phyloP scores from a whole-genome alignment of 129 eudicot genomes.

The Oenanthe sinensis region DNA sequence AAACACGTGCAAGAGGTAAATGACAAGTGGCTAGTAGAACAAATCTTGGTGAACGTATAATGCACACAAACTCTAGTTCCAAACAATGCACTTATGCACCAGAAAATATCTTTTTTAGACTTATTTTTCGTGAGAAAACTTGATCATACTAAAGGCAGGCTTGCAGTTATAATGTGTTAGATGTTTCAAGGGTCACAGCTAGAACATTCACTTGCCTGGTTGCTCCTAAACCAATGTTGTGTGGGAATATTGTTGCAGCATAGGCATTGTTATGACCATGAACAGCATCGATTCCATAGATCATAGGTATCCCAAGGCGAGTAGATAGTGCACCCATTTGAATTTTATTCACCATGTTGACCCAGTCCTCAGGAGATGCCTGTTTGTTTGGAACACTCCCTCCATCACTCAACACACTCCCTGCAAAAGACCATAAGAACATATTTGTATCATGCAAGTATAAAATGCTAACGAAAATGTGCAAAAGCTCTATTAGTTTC shows the following conservation, averaged over 20 bases:
- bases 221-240: conserved; percentile 59
- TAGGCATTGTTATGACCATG: conserved; percentile 48
- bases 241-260: conserved; percentile 57
- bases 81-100: not conserved
- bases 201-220: conserved; percentile 24
- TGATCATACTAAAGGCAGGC: not conserved
- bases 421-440: conserved; percentile 13
- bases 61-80: not conserved
- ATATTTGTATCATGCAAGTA: not conserved
- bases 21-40: not conserved
- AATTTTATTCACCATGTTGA: not conserved
- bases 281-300: conserved; percentile 58
- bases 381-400: conserved; percentile 26
- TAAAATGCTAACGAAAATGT: too few species aligned
- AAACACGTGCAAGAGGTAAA: not conserved
- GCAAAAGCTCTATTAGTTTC: too few species aligned
- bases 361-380: conserved; percentile 8
- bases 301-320: conserved; percentile 52
- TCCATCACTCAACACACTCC: conserved; percentile 56
- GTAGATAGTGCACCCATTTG: conserved; percentile 32
- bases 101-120: not conserved
- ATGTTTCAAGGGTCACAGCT: not conserved
- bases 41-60: not conserved
- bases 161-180: not conserved
- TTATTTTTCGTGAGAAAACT: not conserved